Conservation (phyloP, 2,329 filamentous ascomycete species). For the Diaporthe vexans region DNA sequence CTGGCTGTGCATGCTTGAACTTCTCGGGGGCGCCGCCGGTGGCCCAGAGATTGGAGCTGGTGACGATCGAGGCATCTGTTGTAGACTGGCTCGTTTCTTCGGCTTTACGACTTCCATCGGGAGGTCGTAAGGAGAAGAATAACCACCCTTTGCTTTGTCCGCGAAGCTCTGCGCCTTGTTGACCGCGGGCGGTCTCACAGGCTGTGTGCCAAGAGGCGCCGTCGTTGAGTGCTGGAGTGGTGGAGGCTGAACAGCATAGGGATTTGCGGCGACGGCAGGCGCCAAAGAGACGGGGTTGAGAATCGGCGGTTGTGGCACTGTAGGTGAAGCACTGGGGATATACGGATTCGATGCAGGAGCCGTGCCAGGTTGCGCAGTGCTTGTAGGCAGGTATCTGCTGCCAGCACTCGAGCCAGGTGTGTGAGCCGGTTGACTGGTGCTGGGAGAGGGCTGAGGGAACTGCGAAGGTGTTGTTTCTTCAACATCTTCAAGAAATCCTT, state of each 20-base stretch:
- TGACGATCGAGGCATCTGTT: slow-evolving; percentile 61
- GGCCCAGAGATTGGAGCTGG: slow-evolving; percentile 56
- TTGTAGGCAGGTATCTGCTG: slow-evolving; percentile 53
- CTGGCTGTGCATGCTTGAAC: slow-evolving; percentile 68
- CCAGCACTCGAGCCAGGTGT: slow-evolving; percentile 47
- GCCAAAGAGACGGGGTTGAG: slow-evolving; percentile 41
- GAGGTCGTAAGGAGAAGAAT: slow-evolving; percentile 94
- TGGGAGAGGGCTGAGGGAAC: slow-evolving; percentile 46
- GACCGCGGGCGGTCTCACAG: slow-evolving; percentile 58
- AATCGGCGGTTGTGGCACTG: slow-evolving; percentile 42
- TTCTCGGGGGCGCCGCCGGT: slow-evolving; percentile 67
- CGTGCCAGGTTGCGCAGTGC: slow-evolving; percentile 45
- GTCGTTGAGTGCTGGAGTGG: slow-evolving; percentile 47
- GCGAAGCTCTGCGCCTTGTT: slow-evolving; percentile 85
- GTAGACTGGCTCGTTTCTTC: slow-evolving; percentile 73
- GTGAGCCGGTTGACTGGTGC: slow-evolving; percentile 44
- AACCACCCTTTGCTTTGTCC: slow-evolving; percentile 91
- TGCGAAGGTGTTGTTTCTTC: slow-evolving; percentile 55
- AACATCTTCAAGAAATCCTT: slow-evolving; percentile 85
- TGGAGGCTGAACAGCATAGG: slow-evolving; percentile 44
- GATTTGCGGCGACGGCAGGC: slow-evolving; percentile 37
- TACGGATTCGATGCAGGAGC: slow-evolving; percentile 47
- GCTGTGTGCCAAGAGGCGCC: slow-evolving; percentile 54
- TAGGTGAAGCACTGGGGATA: slow-evolving; percentile 42
- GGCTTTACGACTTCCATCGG: slow-evolving; percentile 88